phyloP scores from a whole-genome alignment of 1,284 basidiomycete species.

The Mycosarcoma mackinlayi region DNA sequence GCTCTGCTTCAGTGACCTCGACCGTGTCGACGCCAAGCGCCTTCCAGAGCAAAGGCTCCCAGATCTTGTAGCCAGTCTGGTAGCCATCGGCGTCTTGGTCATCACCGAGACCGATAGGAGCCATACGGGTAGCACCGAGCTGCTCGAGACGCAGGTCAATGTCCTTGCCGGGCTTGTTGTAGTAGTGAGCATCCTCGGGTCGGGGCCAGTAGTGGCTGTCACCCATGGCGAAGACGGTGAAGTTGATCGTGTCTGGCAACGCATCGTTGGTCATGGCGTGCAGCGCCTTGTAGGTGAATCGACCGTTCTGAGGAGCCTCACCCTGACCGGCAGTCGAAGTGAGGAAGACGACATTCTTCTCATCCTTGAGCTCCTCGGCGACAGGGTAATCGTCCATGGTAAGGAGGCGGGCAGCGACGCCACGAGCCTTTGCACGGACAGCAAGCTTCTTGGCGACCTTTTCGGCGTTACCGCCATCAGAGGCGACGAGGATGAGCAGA shows the following conservation, averaged over 20 bases:
- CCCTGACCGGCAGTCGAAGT: constrained; percentile 99
- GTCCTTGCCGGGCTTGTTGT: constrained; percentile 96
- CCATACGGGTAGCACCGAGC: constrained; percentile 62
- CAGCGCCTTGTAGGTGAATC: constrained; percentile 86
- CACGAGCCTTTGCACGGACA: constrained; percentile 84
- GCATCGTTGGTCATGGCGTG: constrained; percentile 69
- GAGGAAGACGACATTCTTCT: constrained; percentile 83
- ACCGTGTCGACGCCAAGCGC: constrained; percentile 89
- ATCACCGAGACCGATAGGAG: constrained; percentile 81
- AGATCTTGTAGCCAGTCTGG: constrained; percentile 93
- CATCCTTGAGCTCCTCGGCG: constrained; percentile 72
- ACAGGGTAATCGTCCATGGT: constrained; percentile 81
- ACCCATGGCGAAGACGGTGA: constrained; percentile 90
- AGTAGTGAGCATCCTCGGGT: constrained; percentile 93
- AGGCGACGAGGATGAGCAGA: constrained; percentile 87
- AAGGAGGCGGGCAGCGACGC: constrained; percentile 75
- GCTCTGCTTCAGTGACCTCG: constrained; percentile 90
- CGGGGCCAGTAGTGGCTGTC: constrained; percentile 99
- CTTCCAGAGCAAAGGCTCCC: constrained; percentile 95
- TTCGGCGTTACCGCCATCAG: constrained; percentile 93
- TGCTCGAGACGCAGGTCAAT: constrained; percentile 75
- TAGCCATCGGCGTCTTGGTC: constrained; percentile 97
- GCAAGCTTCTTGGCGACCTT: constrained; percentile 92
- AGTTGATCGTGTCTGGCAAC: constrained; percentile 55
- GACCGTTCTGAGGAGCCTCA: constrained; percentile 95